Conservation (phyloP, 495 filamentous ascomycete species). For the Geoglossum glabrum region DNA sequence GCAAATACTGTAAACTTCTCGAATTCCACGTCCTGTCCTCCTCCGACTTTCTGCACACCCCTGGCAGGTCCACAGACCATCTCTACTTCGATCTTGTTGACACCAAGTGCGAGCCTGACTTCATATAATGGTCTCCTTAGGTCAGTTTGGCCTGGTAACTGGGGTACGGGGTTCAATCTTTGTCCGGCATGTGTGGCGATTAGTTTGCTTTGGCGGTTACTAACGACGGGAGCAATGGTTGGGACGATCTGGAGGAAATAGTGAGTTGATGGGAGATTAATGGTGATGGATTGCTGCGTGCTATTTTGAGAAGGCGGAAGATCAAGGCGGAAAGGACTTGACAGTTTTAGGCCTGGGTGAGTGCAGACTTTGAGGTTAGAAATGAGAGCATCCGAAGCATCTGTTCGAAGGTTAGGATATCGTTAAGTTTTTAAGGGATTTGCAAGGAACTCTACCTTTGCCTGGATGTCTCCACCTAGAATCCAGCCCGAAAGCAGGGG, state of each 20-base stretch:
- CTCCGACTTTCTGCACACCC: conserved; percentile 28
- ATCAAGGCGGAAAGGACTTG: conserved; percentile 30
- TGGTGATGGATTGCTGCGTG: conserved; percentile 45
- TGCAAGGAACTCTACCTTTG: conserved; percentile 25
- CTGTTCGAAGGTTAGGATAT: conserved; percentile 13
- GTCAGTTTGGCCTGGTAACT: conserved; percentile 26
- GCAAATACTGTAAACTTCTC: conserved; percentile 46
- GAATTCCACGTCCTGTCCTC: conserved; percentile 40
- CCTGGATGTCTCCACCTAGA: conserved; percentile 26
- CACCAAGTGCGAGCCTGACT: conserved; percentile 33
- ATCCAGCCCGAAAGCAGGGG: conserved; percentile 9
- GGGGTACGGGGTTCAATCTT: conserved; percentile 23
- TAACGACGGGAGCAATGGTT: conserved; percentile 31
- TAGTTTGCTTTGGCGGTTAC: conserved; percentile 39
- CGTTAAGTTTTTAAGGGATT: background rate
- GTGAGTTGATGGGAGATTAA: conserved; percentile 41
- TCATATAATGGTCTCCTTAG: conserved; percentile 36
- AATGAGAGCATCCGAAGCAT: conserved; percentile 38
- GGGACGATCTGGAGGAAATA: conserved; percentile 45
- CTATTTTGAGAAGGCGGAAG: conserved; percentile 38
- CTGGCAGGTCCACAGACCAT: conserved; percentile 40
- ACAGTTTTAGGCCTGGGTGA: conserved; percentile 38
- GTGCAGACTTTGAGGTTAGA: conserved; percentile 42
- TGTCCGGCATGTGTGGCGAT: conserved; percentile 35
- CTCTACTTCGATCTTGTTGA: conserved; percentile 45